Conservation (phyloP, 441 rosid species). For the Croton setiger region DNA sequence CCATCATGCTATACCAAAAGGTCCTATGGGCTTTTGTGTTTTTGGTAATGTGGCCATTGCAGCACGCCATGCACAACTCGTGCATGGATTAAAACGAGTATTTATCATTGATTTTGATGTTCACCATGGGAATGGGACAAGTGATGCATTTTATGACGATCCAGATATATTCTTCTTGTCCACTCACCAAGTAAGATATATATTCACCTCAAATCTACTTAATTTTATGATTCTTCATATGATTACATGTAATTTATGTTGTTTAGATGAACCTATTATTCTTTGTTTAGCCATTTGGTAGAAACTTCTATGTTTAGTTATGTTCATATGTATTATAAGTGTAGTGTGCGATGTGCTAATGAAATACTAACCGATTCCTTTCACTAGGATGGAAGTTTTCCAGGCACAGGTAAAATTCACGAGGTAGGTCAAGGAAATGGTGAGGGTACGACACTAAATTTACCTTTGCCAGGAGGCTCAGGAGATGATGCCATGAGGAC, state of each 20-base stretch:
- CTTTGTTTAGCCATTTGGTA: background rate
- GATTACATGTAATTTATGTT: background rate
- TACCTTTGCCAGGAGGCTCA: conserved; percentile 94
- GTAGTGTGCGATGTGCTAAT: background rate
- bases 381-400: conserved; percentile 85
- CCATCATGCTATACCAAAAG: conserved; percentile 92
- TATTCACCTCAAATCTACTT: background rate
- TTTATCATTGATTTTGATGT: conserved; percentile 95
- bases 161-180: conserved; percentile 94
- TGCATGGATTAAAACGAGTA: conserved; percentile 68
- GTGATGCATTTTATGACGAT: conserved; percentile 81
- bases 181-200: conserved; percentile 71
- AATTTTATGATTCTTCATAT: too few relatives aligned
- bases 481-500: conserved; percentile 87
- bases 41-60: conserved; percentile 93
- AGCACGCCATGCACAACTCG: conserved; percentile 84
- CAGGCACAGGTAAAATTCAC: conserved; percentile 81
- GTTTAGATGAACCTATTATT: too few relatives aligned
- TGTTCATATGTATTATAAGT: background rate
- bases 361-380: conserved; percentile 12
- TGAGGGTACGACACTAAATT: conserved; percentile 82
- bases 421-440: conserved; percentile 82
- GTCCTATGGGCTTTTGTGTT: conserved; percentile 98
- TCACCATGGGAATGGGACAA: conserved; percentile 98
- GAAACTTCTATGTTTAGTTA: background rate